Evolutionary conservation across 2,329 filamentous ascomycete genomes (phyloP), one percentile per base, ranked within the genome.

Genomic region (Arthrobotrys entomopaga): DNA sequence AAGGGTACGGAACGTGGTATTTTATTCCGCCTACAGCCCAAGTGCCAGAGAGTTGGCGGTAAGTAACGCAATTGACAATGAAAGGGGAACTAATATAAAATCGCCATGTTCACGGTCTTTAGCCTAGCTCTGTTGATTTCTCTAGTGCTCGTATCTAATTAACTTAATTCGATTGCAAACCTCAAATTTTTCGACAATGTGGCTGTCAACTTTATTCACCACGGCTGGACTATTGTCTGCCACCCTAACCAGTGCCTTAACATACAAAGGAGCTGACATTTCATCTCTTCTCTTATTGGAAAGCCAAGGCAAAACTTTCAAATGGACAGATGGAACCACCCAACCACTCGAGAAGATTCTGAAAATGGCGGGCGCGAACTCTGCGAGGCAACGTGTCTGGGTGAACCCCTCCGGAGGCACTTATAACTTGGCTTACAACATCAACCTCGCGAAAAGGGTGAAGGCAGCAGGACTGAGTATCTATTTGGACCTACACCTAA

Each of bases 341-440:
- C 82, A 87, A 69, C 81, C 87, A 0, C 83, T 92, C 0, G 90
- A 92, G 78, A 83, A 82, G 1, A 91, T 91, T 61, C 81, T 91
- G 2, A 85, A 83, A 2, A 82, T 82, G 10, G 86, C 84, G 26
- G 90, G 89, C 13, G 86, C 90, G 77, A 91, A 91, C 80, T 89
- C 87, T 0, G 87, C 91, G 52, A 86, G 89, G 16, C 89, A 92
- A 80, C 85, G 90, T 24, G 81, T 92, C 49, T 92, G 89, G 90
- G 89, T 91, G 22, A 90, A 89, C 77, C 87, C 88, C 0, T 82
- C 85, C 10, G 84, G 87, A 77, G 88, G 88, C 52, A 84, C 85
- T 77, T 92, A 92, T 80, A 86, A 90, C 80, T 83, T 91, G 48
- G 86, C 86, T 70, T 92, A 92, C 81, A 91, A 91, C 79, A 79